These are phyloP conservation scores for Hanseniaspora guilliermondii DNA, from an alignment of 805 yeast genomes.

Conservation along the genomic window DNA sequence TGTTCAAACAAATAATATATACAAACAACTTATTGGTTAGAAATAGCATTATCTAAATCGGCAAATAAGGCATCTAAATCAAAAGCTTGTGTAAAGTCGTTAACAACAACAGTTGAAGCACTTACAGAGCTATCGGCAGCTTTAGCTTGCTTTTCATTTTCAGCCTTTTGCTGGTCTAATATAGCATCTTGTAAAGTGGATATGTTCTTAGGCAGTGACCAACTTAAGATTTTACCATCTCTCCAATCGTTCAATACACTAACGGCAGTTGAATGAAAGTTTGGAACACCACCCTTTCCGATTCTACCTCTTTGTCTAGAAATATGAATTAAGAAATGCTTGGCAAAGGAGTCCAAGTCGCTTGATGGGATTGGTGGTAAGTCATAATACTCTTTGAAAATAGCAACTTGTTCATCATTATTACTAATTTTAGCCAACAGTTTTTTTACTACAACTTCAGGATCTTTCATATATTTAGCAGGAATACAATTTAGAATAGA, in stretches of 20 bases:
- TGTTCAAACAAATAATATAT: neutral
- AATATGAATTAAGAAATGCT: conserved; percentile 78
- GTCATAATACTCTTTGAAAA: conserved; percentile 58
- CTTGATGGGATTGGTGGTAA: conserved; percentile 67
- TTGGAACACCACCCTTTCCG: conserved; percentile 87
- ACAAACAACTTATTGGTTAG: conserved; percentile 10
- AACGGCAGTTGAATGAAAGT: conserved; percentile 71
- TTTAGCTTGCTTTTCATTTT: conserved; percentile 35
- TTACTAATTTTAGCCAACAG: conserved; percentile 66
- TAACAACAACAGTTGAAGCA: conserved; percentile 55
- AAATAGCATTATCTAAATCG: conserved; percentile 28
- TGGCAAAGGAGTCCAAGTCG: conserved; percentile 65
- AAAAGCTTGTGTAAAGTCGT: conserved; percentile 85
- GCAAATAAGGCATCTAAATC: conserved; percentile 73
- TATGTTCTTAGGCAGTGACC: conserved; percentile 64
- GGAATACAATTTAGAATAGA: conserved; percentile 82
- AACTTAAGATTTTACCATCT: conserved; percentile 86
- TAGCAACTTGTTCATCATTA: conserved; percentile 62
- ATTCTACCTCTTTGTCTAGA: conserved; percentile 88
- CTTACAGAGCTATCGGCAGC: conserved; percentile 30
- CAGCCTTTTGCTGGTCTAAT: conserved; percentile 24
- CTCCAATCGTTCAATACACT: conserved; percentile 89
- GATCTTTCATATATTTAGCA: conserved; percentile 72
- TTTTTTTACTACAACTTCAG: conserved; percentile 65
- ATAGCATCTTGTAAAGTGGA: conserved; percentile 26